Evolutionary conservation across 495 filamentous ascomycete species (phyloP), one percentile per base, ranked within the genome.

Genomic region (Penicillium malachiteum): DNA sequence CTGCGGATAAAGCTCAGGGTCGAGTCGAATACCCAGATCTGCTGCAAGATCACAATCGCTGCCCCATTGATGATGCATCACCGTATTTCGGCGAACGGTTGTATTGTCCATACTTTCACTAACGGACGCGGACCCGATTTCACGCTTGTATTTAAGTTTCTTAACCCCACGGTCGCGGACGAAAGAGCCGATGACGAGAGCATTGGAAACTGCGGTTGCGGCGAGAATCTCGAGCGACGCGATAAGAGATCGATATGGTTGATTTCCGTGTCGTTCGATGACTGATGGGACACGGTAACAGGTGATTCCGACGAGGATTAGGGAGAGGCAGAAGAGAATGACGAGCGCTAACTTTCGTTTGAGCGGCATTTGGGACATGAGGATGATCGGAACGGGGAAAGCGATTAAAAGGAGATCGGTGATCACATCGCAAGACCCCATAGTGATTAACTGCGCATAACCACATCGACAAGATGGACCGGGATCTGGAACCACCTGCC

Each of bases 401-500:
- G 85, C 78, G 38, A 97, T 84, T 30, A 98, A 82, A 3, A 96
- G 74, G 7, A 97, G 72, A 66, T 98, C 94, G 31, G 92, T 96
- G 37, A 95, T 75, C 52, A 96, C 84, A 63, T 96, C 92, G 65
- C 87, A 87, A 16, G 82, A 79, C 3, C 88, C 92, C 89, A 96
- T 94, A 9, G 89, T 91, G 55, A 96, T 74, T 26, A 97, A 82
- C 59, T 97, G 90, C 33, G 83, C 87, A 63, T 88, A 93, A 26
- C 89, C 91, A 64, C 86, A 82, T 30, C 94, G 85, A 72, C 94
- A 98, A 57, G 81, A 78, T 11, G 88, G 84, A 21, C 90, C 91
- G 16, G 94, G 92, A 64, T 96, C 91, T 7, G 94, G 94, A 17
- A 84, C 71, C 7, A 97, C 90, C 69, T 96, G 92, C 91, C 91